Base-by-base conservation (phyloP, 768 basidiomycete genomes). In the Phanerochaete sordida region DNA sequence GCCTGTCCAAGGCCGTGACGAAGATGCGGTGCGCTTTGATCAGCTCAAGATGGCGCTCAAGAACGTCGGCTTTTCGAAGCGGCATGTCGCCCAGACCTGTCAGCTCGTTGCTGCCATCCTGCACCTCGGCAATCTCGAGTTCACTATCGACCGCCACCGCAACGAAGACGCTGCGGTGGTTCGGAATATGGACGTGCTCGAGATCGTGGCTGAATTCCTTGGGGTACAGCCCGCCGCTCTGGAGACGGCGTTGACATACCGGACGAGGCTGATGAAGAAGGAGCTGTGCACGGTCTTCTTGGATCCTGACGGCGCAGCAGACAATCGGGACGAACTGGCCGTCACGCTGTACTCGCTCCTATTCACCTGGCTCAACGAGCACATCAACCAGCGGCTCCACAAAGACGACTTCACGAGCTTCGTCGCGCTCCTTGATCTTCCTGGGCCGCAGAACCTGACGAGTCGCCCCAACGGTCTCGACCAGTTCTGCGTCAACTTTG, bases 231-330 rank as follows among this genome's bases (percentile, higher is more conserved):
- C 89, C 0, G 71, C 80, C 2, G 84, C 84, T 0, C 81, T 98
- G 16, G 95, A 96, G 71, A 80, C 79, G 1, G 82, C 91, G 0
- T 78, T 99, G 44, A 91, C 93, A 0, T 96, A 95, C 83, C 91
- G 88, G 76, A 95, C 93, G 1, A 92, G 91, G 72, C 77, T 98
- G 57, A 85, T 98, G 69, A 91, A 93, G 73, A 97, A 95, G 76
- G 95, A 98, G 74, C 79, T 97, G n/a, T 97, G 94, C 73, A 97
- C 95, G 0, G 88, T 97, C 27, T 97, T 98, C 76, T 83, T 98
- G 47, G 95, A 98, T 70, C 87, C 91, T 0, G 95, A 98, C 69
- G 92, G 91, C 56, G 93, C 96, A 1, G 88, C 92, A 0, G 88
- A 91, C 68, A 97, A 98, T 65, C 80, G 95, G 47, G 96, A 98